Evolutionary conservation across 768 basidiomycete species (phyloP).

Genomic region (Leccinum rimulosum): DNA sequence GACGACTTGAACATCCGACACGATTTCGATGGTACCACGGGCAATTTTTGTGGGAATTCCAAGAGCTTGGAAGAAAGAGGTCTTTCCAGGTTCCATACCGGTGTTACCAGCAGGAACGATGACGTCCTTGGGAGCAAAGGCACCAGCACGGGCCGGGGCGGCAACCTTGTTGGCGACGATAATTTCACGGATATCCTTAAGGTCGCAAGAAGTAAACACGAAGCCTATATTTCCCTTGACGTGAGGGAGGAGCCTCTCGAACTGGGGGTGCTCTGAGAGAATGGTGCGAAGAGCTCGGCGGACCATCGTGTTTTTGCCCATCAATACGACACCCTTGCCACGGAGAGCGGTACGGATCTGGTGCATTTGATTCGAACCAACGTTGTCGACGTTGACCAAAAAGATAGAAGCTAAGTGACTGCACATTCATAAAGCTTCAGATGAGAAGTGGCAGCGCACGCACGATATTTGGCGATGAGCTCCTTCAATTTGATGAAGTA

Average conservation of each 20-base stretch:
- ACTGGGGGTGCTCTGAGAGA: constrained; percentile 86
- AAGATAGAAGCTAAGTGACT: constrained; percentile 85
- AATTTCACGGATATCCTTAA: constrained; percentile 92
- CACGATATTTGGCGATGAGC: constrained; percentile 86
- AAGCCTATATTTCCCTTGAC: constrained; percentile 98
- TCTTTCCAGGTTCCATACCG: constrained; percentile 99
- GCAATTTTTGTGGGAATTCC: constrained; percentile 99
- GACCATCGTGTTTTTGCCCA: constrained; percentile 99
- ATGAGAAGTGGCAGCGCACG: constrained; percentile 33
- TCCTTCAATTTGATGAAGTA: constrained; percentile 96
- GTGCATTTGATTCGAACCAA: constrained; percentile 99
- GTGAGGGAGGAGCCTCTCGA: constrained; percentile 94
- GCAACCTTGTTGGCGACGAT: constrained; percentile 98
- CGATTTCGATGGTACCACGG: constrained; percentile 99
- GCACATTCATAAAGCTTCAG: neutral
- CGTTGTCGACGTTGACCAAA: constrained; percentile 99
- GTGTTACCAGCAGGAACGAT: constrained; percentile 94
- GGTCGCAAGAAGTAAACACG: constrained; percentile 90
- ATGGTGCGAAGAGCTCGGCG: constrained; percentile 94
- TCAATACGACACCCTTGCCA: constrained; percentile 93
- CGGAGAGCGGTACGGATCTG: constrained; percentile 95
- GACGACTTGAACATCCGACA: constrained; percentile 95
- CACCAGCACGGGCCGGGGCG: constrained; percentile 98
- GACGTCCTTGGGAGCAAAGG: constrained; percentile 90
- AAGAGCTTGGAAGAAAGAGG: constrained; percentile 99